Evolutionary conservation across 2,329 filamentous ascomycete genomes (phyloP), one percentile per base, ranked within the genome.

Genomic region (Alternaria conjuncta): DNA sequence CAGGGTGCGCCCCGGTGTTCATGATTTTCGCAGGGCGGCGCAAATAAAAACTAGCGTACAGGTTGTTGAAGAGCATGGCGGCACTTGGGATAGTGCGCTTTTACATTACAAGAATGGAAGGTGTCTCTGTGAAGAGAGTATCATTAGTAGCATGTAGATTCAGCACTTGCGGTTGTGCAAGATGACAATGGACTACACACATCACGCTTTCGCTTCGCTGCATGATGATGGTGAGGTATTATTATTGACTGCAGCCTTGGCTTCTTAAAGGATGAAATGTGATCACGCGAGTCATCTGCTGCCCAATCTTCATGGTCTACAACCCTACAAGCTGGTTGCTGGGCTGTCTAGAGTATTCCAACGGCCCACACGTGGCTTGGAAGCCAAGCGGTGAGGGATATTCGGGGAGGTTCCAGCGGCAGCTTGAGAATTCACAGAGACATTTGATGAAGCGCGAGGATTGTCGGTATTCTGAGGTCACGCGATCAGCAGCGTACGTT

Each of bases 31-130:
- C 60, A 65, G 49, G 70, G 61, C 36, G 71, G 67, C 69, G 67
- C 70, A 71, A 41, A 50, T 56, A 67, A 67, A 68, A 67, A 30
- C 57, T 60, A 55, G 57, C 50, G 61, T 61, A 61, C n/a, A 46
- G 20, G 36, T 51, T 66, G 63, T 67, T 66, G 64, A 64, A 63
- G 53, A 60, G 65, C 65, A 68, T 70, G 60, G 65, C 64, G 46
- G 67, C 62, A 71, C 63, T 54, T 57, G 57, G 65, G 44, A 64
- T 55, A 51, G 67, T 55, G 69, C 58, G 56, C 56, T 36, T 51
- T 46, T 59, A 55, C 54, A 55, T 61, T 49, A 62, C 15, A 32
- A 63, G 53, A 56, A 47, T 28, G 45, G 50, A 58, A 63, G 56
- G 55, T 61, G 53, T 60, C 28, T 65, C 54, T 60, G 30, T 41